phyloP scores from a whole-genome alignment of 2,329 filamentous ascomycete genomes.

The Trichothecium sympodiale region DNA sequence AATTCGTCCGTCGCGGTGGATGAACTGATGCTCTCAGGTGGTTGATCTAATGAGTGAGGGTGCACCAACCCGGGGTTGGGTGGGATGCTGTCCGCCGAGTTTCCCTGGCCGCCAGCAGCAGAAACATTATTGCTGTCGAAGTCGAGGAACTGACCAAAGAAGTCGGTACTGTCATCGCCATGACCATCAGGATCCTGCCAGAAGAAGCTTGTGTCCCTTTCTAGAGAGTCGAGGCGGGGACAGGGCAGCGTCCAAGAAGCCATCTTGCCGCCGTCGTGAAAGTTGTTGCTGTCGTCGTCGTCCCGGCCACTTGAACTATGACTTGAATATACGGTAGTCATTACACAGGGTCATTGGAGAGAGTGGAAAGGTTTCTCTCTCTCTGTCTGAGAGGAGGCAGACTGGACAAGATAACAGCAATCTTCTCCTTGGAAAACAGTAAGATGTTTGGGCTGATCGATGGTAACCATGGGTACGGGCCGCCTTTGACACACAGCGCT shows the following conservation, averaged over 20 bases:
- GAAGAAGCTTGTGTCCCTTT: constrained; percentile 22
- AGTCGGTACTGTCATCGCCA: constrained; percentile 18
- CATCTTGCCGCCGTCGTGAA: constrained; percentile 12
- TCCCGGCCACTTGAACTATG: no score
- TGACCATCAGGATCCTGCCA: constrained; percentile 21
- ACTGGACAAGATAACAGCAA: no score
- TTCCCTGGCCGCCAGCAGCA: constrained; percentile 10
- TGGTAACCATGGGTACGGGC: no score
- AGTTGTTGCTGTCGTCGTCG: no score
- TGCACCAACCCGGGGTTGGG: constrained; percentile 9
- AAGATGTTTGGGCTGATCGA: no score
- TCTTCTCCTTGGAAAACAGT: no score
- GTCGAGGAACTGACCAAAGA: constrained; percentile 26
- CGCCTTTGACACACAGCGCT: no score
- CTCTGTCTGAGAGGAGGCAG: no score
- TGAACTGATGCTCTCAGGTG: constrained; percentile 20
- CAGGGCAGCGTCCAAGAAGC: constrained; percentile 23
- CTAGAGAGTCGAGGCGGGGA: constrained; percentile 20
- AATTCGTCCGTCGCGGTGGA: constrained; percentile 25
- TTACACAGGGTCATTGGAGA: no score
- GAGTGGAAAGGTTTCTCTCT: no score
- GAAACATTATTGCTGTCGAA: constrained; percentile 18
- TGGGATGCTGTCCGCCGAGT: constrained; percentile 9
- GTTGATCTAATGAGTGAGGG: constrained; percentile 16
- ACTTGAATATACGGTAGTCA: no score